Conservation (phyloP, 768 basidiomycete species). For the Boletus patriciae region DNA sequence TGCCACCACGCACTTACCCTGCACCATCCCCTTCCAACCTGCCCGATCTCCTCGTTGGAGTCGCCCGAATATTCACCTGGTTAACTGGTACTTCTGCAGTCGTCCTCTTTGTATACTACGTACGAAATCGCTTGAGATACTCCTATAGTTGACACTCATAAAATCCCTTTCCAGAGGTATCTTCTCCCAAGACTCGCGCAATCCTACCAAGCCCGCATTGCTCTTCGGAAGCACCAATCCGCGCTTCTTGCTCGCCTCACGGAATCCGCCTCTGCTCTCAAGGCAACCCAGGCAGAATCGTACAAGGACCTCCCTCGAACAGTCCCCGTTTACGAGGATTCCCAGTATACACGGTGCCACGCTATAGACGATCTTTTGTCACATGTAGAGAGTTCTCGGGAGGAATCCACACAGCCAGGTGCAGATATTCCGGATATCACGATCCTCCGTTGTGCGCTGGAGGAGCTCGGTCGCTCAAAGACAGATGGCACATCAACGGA, state of each 20-base stretch:
- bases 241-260: conserved; percentile 54
- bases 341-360: conserved; percentile 44
- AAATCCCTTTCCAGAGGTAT: conserved; percentile 50
- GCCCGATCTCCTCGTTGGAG: conserved; percentile 62
- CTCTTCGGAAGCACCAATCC: conserved; percentile 61
- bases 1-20: conserved; percentile 77
- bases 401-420: conserved; percentile 13
- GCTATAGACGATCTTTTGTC: conserved; percentile 43
- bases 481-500: conserved; percentile 49
- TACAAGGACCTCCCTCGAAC: conserved; percentile 59
- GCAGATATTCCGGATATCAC: conserved; percentile 49
- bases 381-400: conserved; percentile 6
- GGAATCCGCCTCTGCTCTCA: conserved; percentile 54
- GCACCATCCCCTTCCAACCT: conserved; percentile 67
- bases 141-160: conserved; percentile 5
- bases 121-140: conserved; percentile 33
- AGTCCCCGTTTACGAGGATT: conserved; percentile 49
- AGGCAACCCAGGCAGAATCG: conserved; percentile 53
- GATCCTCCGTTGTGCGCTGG: conserved; percentile 62
- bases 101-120: conserved; percentile 64
- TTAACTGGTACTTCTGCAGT: conserved; percentile 60
- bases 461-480: conserved; percentile 44
- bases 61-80: conserved; percentile 63
- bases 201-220: conserved; percentile 59
- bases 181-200: conserved; percentile 64